Base-by-base conservation (phyloP, 176 grass and related monocot species). In the Alopecurus myosuroides region DNA sequence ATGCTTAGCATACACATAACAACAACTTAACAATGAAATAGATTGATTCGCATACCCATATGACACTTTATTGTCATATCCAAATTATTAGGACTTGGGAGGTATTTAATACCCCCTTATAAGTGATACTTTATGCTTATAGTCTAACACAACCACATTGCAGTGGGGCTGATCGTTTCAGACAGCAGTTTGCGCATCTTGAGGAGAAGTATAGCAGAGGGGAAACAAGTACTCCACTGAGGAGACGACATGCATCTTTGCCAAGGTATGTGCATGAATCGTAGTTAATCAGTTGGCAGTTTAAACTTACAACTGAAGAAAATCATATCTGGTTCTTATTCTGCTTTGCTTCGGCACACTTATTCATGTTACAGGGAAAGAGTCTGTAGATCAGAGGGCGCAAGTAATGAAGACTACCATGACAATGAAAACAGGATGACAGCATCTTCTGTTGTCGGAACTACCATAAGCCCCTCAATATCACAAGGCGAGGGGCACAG, bases 181-280 rank as follows among this genome's bases (percentile, higher is more conserved):
- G 91, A 79, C 60, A 86, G 22, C 96, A 98, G 42, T 98, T 95
- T 94, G 96, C 89, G 20, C 88, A 91, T 86, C 84, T 92, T 45
- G 96, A 98, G 85, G 96, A 98, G 74, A 86, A 93, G 67, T 90
- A 92, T 84, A 90, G 86, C 34, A 94, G 85, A 67, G 96, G 96
- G 42, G 84, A 92, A 87, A 81, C 69, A 84, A 92, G 87, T 42
- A 85, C 83, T 20, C 96, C 93, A 22, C 86, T 92, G 35, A 85
- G 84, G 70, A 88, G 87, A 51, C 65, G 88, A 13, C 89, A 93
- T 83, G 89, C 93, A 49, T 98, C 96, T 92, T 86, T 98, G 51
- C 96, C 96, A 67, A 95, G 96, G 93, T 85, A 84, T 39, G 51
- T 66, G 63, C n/a, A 29, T 74, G 26, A 40, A 18, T 9, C 7